Base-by-base conservation (phyloP, 2,329 filamentous ascomycete species). In the Zymoseptoria crescenta region DNA sequence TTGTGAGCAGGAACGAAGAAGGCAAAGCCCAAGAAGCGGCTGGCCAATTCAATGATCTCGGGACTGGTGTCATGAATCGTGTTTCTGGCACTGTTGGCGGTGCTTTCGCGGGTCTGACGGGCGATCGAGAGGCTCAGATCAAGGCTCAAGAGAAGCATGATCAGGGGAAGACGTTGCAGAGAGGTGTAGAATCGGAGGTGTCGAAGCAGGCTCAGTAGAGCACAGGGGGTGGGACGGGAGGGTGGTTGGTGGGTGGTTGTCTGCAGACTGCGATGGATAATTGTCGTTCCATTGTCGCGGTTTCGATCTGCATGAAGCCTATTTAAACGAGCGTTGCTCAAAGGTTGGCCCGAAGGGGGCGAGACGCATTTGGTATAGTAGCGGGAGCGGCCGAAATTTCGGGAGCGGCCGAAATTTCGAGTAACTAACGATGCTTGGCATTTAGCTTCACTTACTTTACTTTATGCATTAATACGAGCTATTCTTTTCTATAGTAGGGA, bases 11-110 rank as follows among this genome's bases (percentile, higher is more conserved):
- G 49, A 95, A 96, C 71, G 78, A 83, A 35, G 81, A 87, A 63
- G 93, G 92, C 20, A 88, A 94, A 76, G 82, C 82, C 30, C 86
- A 92, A 73, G 90, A 96, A 75, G 89, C 91, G 4, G 82, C 87
- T 71, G 91, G 91, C 16, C 92, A 96, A 76, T 69, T 94, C 52
- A 85, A 76, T 60, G 91, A 96, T 71, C 80, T 87, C 49, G 84
- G 86, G 5, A 78, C 81, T 61, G 93, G 92, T 8, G 73, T 80
- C 19, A 61, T 65, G 7, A 74, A 79, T 59, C 73, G 71, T 48
- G 67, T 65, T 8, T 52, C 58, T 10, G 68, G 92, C 9, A 79
- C 87, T 1, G 67, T 96, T 4, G 90, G 91, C 1, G 80, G 83
- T 48, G 85, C 87, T 1, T 80, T 88, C 29, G 84, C 91, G n/a